A percentile compares a stretch with the other conserved stretches of the same genome.
Conservation (phyloP, 352 stramenopile genomes). For the Hyaloperonospora brassicae region DNA sequence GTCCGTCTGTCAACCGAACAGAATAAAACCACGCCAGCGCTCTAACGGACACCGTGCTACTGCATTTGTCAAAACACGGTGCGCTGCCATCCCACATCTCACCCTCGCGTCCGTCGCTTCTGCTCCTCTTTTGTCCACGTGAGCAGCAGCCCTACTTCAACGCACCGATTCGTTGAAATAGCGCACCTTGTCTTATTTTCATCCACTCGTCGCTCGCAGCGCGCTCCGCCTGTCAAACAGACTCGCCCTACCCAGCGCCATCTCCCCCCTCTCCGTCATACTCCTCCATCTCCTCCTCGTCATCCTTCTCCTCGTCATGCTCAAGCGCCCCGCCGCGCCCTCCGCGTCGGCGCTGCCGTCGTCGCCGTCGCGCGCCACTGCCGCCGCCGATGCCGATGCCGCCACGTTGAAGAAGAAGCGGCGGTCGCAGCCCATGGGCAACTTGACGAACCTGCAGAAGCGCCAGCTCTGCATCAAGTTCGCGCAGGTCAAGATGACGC, state of each 20-base stretch:
- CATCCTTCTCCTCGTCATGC: no score
- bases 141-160: no score
- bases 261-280: slow-evolving; percentile 24
- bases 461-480: slow-evolving; percentile 53
- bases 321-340: slow-evolving; percentile 15
- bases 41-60: no score
- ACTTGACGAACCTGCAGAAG: slow-evolving; percentile 58
- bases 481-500: slow-evolving; percentile 47
- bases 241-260: slow-evolving; percentile 17
- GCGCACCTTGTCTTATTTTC: not conserved
- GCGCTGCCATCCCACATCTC: no score
- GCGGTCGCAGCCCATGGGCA: slow-evolving; percentile 42
- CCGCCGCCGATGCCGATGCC: no score
- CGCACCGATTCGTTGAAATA: no score
- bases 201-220: not conserved
- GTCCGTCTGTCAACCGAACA: no score
- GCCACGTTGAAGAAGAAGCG: slow-evolving; percentile 51
- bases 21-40: no score
- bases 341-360: slow-evolving; percentile 2
- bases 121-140: no score
- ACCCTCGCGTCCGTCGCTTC: no score
- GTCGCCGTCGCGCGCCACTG: slow-evolving; percentile 6
- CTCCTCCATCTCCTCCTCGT: no score
- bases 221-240: slow-evolving; percentile 25
- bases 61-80: no score